phyloP scores from a whole-genome alignment of 495 filamentous ascomycete species.

The Penicillium ochrochloron region DNA sequence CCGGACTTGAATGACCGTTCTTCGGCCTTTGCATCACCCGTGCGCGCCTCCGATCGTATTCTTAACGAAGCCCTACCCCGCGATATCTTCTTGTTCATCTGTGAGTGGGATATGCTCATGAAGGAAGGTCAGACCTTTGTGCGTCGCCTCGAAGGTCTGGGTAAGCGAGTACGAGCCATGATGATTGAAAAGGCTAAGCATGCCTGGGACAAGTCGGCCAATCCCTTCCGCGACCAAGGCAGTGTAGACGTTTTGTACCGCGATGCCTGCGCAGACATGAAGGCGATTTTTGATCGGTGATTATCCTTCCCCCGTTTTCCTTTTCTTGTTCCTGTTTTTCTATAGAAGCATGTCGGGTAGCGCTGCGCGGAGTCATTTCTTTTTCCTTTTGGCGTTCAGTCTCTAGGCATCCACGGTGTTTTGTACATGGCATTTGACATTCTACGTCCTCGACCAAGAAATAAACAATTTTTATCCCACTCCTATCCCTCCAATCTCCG shows the following conservation, averaged over 20 bases:
- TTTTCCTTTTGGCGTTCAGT: constrained; percentile 11
- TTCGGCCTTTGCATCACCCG: constrained; percentile 68
- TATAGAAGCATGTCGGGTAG: constrained; percentile 12
- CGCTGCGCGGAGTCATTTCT: not conserved
- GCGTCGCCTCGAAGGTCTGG: constrained; percentile 62
- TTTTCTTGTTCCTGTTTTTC: not conserved
- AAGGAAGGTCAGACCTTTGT: constrained; percentile 74
- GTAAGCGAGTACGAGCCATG: constrained; percentile 69
- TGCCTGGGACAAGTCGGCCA: constrained; percentile 87
- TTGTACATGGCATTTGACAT: not conserved
- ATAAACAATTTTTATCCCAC: not conserved
- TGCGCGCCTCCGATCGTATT: constrained; percentile 58
- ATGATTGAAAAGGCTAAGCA: constrained; percentile 76
- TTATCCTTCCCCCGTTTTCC: not conserved
- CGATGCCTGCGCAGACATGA: constrained; percentile 52
- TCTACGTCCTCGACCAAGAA: not conserved
- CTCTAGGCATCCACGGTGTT: constrained; percentile 13
- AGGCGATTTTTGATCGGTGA: constrained; percentile 45
- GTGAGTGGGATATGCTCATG: constrained; percentile 91
- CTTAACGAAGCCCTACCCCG: constrained; percentile 59
- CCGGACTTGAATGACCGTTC: constrained; percentile 52
- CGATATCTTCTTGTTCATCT: constrained; percentile 74
- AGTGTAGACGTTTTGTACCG: constrained; percentile 46
- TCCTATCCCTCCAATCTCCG: not conserved
- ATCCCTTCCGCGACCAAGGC: constrained; percentile 65